Conservation (phyloP, 768 basidiomycete species). For the Boletus barrowsii region DNA sequence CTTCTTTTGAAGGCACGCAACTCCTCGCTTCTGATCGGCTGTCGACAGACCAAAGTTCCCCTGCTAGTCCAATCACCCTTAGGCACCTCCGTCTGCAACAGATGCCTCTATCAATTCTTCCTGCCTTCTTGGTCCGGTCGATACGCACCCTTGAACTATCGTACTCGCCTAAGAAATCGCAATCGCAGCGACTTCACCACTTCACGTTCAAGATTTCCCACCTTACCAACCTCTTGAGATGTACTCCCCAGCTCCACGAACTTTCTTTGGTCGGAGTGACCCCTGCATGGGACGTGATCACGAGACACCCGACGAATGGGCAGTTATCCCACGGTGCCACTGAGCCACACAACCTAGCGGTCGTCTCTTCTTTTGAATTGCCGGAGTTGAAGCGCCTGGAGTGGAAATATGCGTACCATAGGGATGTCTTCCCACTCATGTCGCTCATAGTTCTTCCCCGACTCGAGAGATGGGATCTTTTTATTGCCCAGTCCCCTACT, state of each 20-base stretch:
- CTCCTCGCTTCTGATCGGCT: constrained; percentile 22
- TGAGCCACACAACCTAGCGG: constrained; percentile 2
- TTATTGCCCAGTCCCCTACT: constrained; percentile 34
- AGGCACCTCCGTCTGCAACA: constrained; percentile 40
- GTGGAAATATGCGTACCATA: constrained; percentile 45
- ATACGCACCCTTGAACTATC: constrained; percentile 42
- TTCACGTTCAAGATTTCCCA: constrained; percentile 40
- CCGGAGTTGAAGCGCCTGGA: constrained; percentile 41
- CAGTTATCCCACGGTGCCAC: constrained; percentile 4
- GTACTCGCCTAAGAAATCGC: constrained; percentile 33
- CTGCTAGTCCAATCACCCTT: constrained; percentile 13
- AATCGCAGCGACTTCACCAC: constrained; percentile 22
- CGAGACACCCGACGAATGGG: constrained; percentile 10
- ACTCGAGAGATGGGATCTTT: constrained; percentile 44
- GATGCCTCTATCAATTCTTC: constrained; percentile 39
- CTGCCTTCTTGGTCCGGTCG: constrained; percentile 36
- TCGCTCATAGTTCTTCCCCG: constrained; percentile 39
- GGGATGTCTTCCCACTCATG: constrained; percentile 43
- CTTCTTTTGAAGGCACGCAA: constrained; percentile 26
- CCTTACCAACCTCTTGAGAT: constrained; percentile 35
- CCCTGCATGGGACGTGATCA: constrained; percentile 37
- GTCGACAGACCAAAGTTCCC: constrained; percentile 5
- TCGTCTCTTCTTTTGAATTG: constrained; percentile 32
- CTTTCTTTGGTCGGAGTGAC: constrained; percentile 42
- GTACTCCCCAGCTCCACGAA: constrained; percentile 40